Base-by-base conservation (phyloP, 2,329 filamentous ascomycete species). In the Neofusicoccum sp. region DNA sequence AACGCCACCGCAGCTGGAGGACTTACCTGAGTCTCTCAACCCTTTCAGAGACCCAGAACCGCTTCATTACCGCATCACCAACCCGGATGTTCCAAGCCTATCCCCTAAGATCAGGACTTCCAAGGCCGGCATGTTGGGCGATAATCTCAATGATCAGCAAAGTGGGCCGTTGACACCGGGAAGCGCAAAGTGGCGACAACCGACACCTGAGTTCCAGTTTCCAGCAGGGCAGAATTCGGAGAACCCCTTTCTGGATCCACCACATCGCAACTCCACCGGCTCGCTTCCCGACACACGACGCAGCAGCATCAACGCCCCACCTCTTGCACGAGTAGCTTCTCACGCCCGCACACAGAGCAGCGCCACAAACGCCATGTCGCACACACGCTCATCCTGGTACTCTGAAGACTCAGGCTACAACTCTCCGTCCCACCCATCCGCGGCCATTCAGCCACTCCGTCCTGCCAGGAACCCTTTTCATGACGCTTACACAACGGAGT, bases 351-450 rank as follows among this genome's bases (percentile, higher is more conserved):
- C 34, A 8, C 58, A 61, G 37, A 54, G 49, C 37, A 52, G 45
- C 8, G 16, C 11, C 3, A 36, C 48, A 22, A 44, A 54, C 7
- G 39, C 54, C 8, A 14, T 45, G 29, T 58, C 54, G 11, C 54
- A 45, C 6, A 41, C 41, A 8, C 54, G 54, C 29, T 58, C 54
- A 6, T 58, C 54, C 2, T 58, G 54, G 54, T 50, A 36, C 29
- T 54, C 59, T 3, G 39, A 43, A 28, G 59, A 61, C 31, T 61
- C 59, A 16, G 59, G 59, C 48, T 61, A 61, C 31, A 43, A 43
- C n/a, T 61, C 47, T 29, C 59, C 59, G 6, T 7, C 37, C 37
- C 59, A 61, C 34, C 47, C 47, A 5, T 61, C 59, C 5, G 47
- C 59, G n/a, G n/a, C 44, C 16, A 34, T 61, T 16, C 47, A 16